Percentiles rank a stretch among this genome's conserved stretches.
phyloP scores from a whole-genome alignment of 2,329 filamentous ascomycete genomes.

The Orbilia oligospora region DNA sequence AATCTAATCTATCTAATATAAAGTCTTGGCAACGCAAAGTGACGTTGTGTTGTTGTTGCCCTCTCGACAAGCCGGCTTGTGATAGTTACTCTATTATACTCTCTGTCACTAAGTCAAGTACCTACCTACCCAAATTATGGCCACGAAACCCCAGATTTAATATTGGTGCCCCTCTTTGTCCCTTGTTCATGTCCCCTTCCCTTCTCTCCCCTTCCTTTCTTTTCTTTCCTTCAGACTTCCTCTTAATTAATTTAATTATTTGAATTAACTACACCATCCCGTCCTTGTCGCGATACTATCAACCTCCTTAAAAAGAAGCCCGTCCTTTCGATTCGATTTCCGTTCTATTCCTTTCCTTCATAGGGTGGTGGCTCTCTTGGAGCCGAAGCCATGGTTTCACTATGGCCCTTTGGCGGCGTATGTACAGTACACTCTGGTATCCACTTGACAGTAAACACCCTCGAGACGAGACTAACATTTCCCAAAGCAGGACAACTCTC shows the following conservation, averaged over 20 bases:
- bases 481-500: slow-evolving; percentile 81
- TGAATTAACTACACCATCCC: not conserved
- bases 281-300: not conserved
- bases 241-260: too few relatives aligned
- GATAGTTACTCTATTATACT: not conserved
- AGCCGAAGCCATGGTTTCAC: slow-evolving; percentile 61
- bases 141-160: slow-evolving; percentile 46
- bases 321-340: slow-evolving; percentile 2
- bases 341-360: not conserved
- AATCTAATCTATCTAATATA: not conserved
- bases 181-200: not conserved
- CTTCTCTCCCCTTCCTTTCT: not conserved
- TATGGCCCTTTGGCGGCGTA: slow-evolving; percentile 63
- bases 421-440: slow-evolving; percentile 30
- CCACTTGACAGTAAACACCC: not conserved
- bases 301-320: slow-evolving; percentile 1
- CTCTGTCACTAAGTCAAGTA: not conserved
- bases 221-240: too few relatives aligned
- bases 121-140: slow-evolving; percentile 12
- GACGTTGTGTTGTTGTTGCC: slow-evolving; percentile 35
- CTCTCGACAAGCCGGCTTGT: not conserved
- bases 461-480: slow-evolving; percentile 4
- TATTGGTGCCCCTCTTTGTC: slow-evolving; percentile 5
- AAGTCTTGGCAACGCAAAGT: slow-evolving; percentile 29
- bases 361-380: slow-evolving; percentile 17